These are phyloP conservation scores for Talaromyces proteolyticus DNA, from an alignment of 495 filamentous ascomycete species.

Conservation along the genomic window DNA sequence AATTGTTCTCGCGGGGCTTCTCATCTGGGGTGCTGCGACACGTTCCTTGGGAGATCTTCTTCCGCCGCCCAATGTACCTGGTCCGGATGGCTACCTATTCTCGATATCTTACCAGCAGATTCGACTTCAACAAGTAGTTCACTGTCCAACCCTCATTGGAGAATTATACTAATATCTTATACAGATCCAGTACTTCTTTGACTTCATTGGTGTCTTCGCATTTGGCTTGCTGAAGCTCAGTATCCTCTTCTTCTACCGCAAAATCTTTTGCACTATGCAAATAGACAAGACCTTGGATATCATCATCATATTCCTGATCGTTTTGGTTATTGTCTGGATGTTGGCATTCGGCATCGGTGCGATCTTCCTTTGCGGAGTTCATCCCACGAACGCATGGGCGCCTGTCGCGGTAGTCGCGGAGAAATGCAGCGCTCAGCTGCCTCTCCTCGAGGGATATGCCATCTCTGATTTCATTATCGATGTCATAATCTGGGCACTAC, in stretches of 20 bases:
- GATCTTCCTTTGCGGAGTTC: background rate
- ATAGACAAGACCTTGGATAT: background rate
- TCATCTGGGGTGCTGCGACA: conserved; percentile 7
- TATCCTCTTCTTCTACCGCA: background rate
- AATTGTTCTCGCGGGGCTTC: conserved; percentile 3
- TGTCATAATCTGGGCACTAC: background rate
- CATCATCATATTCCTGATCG: background rate
- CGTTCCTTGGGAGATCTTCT: conserved; percentile 4
- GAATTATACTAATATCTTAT: too few species aligned
- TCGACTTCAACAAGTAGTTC: conserved; percentile 1
- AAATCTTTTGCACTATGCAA: background rate
- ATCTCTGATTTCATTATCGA: conserved; percentile 2
- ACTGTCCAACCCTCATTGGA: too few species aligned
- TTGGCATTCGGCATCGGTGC: conserved; percentile 1
- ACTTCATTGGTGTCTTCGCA: conserved; percentile 2
- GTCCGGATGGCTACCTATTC: conserved; percentile 7
- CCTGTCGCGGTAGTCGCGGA: background rate
- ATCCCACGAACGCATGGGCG: background rate
- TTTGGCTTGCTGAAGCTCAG: background rate
- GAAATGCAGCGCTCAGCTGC: background rate
- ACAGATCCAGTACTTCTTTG: conserved; percentile 1
- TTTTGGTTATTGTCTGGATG: background rate
- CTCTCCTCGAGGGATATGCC: background rate
- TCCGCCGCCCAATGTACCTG: conserved; percentile 7
- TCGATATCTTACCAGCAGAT: conserved; percentile 5